phyloP scores from a whole-genome alignment of 345 rosid genomes.

The Aquilaria sinensis region DNA sequence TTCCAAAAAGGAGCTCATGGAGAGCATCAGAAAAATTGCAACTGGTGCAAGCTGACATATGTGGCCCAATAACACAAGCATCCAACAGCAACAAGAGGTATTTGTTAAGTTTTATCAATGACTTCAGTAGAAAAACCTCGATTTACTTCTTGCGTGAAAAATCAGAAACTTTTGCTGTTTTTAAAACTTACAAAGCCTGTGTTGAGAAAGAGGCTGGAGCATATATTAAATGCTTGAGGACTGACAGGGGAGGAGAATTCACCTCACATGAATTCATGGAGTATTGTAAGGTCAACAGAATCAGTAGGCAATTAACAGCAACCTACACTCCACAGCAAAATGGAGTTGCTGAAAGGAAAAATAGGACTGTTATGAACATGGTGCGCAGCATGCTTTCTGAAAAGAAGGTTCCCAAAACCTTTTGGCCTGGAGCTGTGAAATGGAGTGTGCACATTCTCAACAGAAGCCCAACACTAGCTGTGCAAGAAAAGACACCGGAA shows the following conservation, averaged over 20 bases:
- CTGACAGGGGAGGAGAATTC: background rate
- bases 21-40: background rate
- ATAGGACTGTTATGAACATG: background rate
- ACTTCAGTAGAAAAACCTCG: background rate
- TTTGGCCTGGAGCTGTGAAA: background rate
- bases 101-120: conserved; percentile 1
- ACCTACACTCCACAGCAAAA: conserved; percentile 1
- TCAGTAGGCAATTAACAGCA: background rate
- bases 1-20: background rate
- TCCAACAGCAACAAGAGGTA: background rate
- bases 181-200: background rate
- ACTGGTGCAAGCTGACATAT: background rate
- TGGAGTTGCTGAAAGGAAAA: background rate
- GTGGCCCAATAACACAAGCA: background rate
- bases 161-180: background rate
- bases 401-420: background rate
- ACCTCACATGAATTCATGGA: background rate
- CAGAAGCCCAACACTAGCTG: background rate
- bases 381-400: background rate
- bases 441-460: background rate
- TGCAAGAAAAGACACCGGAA: too few relatives aligned
- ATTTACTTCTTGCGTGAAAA: background rate
- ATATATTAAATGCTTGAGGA: background rate
- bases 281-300: background rate
- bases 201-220: background rate